phyloP scores from a whole-genome alignment of 371 early-diverging fungal genomes.

The Mucor saturninus region DNA sequence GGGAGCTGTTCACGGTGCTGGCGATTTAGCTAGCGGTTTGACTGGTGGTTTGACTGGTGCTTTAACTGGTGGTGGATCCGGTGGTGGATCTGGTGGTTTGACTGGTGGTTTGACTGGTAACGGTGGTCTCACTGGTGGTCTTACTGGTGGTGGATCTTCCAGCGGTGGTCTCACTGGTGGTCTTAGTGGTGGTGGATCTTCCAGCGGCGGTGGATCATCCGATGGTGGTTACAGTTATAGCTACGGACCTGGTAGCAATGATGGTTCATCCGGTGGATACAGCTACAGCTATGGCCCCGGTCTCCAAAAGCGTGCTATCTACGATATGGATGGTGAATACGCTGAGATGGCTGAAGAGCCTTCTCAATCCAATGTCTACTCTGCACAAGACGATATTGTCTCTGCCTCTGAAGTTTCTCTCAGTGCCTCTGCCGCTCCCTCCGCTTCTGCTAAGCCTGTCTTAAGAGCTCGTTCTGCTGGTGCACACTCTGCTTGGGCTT shows the following conservation, averaged over 20 bases:
- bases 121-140: too few species aligned
- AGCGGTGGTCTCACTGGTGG: too few species aligned
- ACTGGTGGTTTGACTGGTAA: too few species aligned
- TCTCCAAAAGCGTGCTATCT: slow-evolving; percentile 10
- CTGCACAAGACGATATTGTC: neutral
- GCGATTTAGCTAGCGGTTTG: neutral
- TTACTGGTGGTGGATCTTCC: too few species aligned
- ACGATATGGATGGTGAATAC: slow-evolving; percentile 17
- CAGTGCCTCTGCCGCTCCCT: neutral
- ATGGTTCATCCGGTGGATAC: neutral
- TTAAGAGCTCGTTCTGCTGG: neutral
- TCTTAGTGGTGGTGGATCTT: too few species aligned
- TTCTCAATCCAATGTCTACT: slow-evolving; percentile 8
- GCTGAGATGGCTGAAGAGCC: slow-evolving; percentile 7
- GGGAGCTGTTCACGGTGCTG: neutral
- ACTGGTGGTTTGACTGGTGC: neutral
- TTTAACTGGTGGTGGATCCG: neutral
- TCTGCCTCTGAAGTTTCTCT: neutral
- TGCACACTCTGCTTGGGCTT: neutral
- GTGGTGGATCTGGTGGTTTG: neutral
- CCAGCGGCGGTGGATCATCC: too few species aligned
- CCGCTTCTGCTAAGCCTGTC: slow-evolving; percentile 4
- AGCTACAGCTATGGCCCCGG: neutral
- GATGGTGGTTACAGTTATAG: neutral
- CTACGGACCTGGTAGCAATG: neutral